Percentiles rank a stretch among this genome's conserved stretches.
These are phyloP conservation scores for Annulohypoxylon truncatum DNA, from an alignment of 2,329 filamentous ascomycete genomes.

Conservation along the genomic window DNA sequence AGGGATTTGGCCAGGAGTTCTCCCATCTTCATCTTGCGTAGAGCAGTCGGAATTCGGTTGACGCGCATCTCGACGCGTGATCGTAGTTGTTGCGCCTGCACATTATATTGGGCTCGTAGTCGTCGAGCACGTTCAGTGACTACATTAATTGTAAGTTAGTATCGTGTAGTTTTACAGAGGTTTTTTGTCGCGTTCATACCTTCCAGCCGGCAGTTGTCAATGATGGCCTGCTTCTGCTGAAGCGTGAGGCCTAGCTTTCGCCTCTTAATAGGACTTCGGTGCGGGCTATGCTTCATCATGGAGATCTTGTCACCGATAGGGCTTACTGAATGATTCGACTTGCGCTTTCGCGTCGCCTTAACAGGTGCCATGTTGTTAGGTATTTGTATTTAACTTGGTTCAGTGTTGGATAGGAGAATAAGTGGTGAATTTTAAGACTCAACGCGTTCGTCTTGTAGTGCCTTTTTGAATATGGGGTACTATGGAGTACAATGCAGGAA, in stretches of 20 bases:
- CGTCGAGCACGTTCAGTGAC: slow-evolving; percentile 70
- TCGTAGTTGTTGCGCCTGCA: slow-evolving; percentile 86
- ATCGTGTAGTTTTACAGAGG: neutral
- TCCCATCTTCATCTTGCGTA: slow-evolving; percentile 84
- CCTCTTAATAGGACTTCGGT: slow-evolving; percentile 72
- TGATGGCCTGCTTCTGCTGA: slow-evolving; percentile 84
- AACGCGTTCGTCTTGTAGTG: slow-evolving; percentile 30
- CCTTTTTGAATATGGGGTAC: slow-evolving; percentile 21
- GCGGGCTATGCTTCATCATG: slow-evolving; percentile 55
- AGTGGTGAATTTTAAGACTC: slow-evolving; percentile 15
- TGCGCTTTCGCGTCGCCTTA: slow-evolving; percentile 54
- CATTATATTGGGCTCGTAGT: slow-evolving; percentile 86
- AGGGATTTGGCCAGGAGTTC: slow-evolving; percentile 73
- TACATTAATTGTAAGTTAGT: slow-evolving; percentile 40
- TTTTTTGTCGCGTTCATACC: slow-evolving; percentile 64
- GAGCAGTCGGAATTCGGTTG: slow-evolving; percentile 85
- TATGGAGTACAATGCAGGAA: slow-evolving; percentile 27
- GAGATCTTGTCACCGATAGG: slow-evolving; percentile 46
- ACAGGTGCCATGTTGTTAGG: slow-evolving; percentile 51
- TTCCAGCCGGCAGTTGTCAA: slow-evolving; percentile 91
- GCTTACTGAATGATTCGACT: slow-evolving; percentile 54
- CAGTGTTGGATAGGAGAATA: slow-evolving; percentile 9
- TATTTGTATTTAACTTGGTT: slow-evolving; percentile 38
- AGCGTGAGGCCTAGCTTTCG: slow-evolving; percentile 70
- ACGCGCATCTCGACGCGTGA: slow-evolving; percentile 92